Evolutionary conservation across 768 basidiomycete genomes (phyloP), one percentile per base, ranked within the genome.

Genomic region (Boletus vermiculosoides): DNA sequence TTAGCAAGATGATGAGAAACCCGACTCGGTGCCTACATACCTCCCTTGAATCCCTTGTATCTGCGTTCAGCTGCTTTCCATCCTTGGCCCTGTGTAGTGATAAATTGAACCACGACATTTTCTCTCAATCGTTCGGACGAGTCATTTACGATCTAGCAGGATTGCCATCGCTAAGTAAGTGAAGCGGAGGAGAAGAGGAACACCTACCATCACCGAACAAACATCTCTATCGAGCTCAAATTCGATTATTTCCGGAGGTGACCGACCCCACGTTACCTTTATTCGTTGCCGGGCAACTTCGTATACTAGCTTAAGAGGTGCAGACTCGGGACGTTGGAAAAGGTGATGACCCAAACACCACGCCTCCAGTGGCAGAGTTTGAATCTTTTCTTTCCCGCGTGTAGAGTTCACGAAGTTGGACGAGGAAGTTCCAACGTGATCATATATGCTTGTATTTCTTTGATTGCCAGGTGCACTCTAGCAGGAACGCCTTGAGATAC

Each of bases 391-490:
- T 36, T 33, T 62, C 42, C 54, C 55, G 6, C 56, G 63, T 15
- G 34, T 0, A 31, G 67, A 55, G 45, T 71, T 62, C 22, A 49
- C 8, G 28, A 74, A 60, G 20, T 58, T 54, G 31, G 71, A 69
- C 2, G 71, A 69, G 16, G 69, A 74, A 11, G 66, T 73, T 40
- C 60, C 64, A 13, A 74, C 42, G 13, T 6, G 44, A 55, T 74
- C 72, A n/a, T 31, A 23, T 0, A 20, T 1, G 7, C 25, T 25
- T 11, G 41, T 51, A 40, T 34, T 22, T 41, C 46, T 47, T 44
- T 48, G 58, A 20, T 31, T 13, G 3, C 8, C 34, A n/a, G 11
- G 6, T 31, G 15, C 16, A 37, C 16, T 37, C 67, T 70, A 55
- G 28, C 12, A 30, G 11, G 45, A 52, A 39, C 8, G 4, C n/a